Conservation (phyloP, 164 flowering plant genomes). For the Tinospora cordifolia region DNA sequence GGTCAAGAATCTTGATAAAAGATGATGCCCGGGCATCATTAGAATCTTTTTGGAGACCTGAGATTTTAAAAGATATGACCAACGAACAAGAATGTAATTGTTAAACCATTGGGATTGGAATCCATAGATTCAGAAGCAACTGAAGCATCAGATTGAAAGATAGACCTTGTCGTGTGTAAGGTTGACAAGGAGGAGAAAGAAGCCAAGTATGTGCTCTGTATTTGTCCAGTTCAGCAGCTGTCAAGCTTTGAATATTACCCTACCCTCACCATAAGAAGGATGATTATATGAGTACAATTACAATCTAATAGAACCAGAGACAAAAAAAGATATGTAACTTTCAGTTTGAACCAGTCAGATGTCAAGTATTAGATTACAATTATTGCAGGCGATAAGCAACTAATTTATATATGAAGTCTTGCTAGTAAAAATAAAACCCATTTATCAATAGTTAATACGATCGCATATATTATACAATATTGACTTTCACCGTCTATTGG, state of each 20-base stretch:
- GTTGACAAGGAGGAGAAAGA: slow-evolving; percentile 98
- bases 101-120: not conserved
- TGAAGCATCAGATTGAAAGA: slow-evolving; percentile 2
- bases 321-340: not conserved
- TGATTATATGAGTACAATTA: not conserved
- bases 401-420: not conserved
- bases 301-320: not conserved
- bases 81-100: not conserved
- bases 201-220: slow-evolving; percentile 83
- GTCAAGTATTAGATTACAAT: not conserved
- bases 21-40: slow-evolving; percentile 91
- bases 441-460: not conserved
- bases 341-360: not conserved
- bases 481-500: not conserved
- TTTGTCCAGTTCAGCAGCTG: slow-evolving; percentile 69
- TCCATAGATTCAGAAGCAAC: not conserved
- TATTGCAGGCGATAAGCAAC: not conserved
- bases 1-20: slow-evolving; percentile 76
- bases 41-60: slow-evolving; percentile 90
- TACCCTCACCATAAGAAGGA: slow-evolving; percentile 15
- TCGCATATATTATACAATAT: no score
- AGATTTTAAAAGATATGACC: slow-evolving; percentile 3
- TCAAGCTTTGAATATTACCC: slow-evolving; percentile 88
- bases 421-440: not conserved
- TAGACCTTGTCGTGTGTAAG: slow-evolving; percentile 97